Percentiles rank a stretch among this genome's conserved stretches.
Evolutionary conservation across 2,329 filamentous ascomycete species (phyloP).

Genomic region (Teratosphaeria epicoccoides): DNA sequence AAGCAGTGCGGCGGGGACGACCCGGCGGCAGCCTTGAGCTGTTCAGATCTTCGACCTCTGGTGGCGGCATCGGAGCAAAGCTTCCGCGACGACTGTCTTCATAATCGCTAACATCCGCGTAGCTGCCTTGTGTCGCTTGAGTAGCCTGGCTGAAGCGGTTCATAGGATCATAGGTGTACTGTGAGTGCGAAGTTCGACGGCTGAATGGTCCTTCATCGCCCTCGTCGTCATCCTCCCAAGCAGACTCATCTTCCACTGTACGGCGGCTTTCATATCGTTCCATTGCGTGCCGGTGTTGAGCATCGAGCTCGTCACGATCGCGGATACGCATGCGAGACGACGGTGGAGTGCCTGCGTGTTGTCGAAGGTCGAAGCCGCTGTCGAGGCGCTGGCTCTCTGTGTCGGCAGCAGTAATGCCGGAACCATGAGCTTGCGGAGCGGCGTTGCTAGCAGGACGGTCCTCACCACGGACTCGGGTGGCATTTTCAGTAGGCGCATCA

Average conservation of each 20-base stretch:
- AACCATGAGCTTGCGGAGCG: neutral
- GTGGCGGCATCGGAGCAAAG: neutral
- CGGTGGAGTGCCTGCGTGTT: slow-evolving; percentile 5
- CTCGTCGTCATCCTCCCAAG: neutral
- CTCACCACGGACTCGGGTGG: neutral
- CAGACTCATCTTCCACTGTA: neutral
- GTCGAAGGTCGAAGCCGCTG: neutral
- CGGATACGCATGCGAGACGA: slow-evolving; percentile 2
- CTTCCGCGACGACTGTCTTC: neutral
- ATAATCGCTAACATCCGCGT: neutral
- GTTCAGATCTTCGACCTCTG: neutral
- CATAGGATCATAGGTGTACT: neutral
- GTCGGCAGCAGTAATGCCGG: neutral
- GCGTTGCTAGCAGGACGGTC: neutral
- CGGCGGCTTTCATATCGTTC: neutral
- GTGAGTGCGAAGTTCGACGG: neutral
- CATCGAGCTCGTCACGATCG: neutral
- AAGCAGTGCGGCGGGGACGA: neutral
- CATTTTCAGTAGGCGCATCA: neutral
- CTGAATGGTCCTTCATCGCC: no score
- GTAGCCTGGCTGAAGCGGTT: neutral
- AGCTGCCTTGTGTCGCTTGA: neutral
- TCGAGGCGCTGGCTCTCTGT: neutral
- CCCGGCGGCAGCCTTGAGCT: neutral
- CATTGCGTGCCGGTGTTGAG: neutral